Evolutionary conservation across 208 protist genomes (phyloP).

Genomic region (Acanthamoeba culbertsoni): DNA sequence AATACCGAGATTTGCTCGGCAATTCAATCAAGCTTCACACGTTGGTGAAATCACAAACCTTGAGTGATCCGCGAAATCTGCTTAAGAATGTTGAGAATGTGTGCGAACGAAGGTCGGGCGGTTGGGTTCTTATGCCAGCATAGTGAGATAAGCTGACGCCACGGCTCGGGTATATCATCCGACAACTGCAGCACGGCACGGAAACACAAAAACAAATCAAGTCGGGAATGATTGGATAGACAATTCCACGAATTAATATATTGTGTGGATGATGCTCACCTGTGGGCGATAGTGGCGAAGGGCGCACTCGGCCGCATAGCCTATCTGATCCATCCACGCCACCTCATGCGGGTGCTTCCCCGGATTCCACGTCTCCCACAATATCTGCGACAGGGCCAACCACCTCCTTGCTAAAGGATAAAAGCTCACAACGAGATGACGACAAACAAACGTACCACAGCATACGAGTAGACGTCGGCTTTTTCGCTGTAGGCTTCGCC

Average conservation of each 20-base stretch:
- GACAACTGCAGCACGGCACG: conserved; percentile 29
- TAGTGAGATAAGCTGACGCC: conserved; percentile 9
- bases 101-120: neutral
- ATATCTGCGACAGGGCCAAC: neutral
- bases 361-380: conserved; percentile 3
- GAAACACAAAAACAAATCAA: neutral
- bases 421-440: neutral
- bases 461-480: neutral
- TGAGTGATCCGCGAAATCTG: neutral
- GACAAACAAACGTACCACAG: neutral
- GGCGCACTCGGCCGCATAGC: neutral
- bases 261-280: neutral
- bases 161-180: conserved; percentile 5
- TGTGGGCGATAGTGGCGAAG: neutral
- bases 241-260: neutral
- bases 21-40: too few relatives aligned
- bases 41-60: neutral
- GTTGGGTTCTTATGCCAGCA: neutral
- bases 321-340: neutral
- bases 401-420: neutral
- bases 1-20: neutral
- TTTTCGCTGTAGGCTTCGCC: neutral
- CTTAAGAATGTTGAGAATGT: neutral
- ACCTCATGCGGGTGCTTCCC: neutral
- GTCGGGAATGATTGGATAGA: neutral